Evolutionary conservation across 2,329 filamentous ascomycete genomes (phyloP).

Genomic region (Colletotrichum orchidophilum): DNA sequence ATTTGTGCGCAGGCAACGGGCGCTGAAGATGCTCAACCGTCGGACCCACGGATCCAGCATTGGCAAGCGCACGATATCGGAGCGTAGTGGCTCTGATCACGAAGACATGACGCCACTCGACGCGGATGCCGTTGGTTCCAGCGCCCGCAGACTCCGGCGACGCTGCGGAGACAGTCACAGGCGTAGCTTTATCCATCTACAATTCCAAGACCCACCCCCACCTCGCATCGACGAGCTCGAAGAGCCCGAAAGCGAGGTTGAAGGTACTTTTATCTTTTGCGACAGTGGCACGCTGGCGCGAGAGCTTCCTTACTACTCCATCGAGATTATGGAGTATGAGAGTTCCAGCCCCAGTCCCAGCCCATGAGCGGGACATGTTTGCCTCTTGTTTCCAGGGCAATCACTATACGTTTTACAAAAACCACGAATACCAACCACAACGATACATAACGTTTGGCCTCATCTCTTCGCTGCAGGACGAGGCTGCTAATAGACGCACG

Average conservation of each 20-base stretch:
- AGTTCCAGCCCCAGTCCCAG: conserved; percentile 25
- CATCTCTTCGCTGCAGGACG: background rate
- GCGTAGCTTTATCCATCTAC: conserved; percentile 50
- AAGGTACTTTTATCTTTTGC: conserved; percentile 38
- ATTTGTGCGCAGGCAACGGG: conserved; percentile 52
- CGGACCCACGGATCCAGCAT: conserved; percentile 64
- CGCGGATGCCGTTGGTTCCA: conserved; percentile 54
- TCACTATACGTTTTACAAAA: conserved; percentile 11
- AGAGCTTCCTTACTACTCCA: conserved; percentile 60
- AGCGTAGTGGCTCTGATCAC: conserved; percentile 60
- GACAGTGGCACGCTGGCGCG: conserved; percentile 50
- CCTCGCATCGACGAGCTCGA: conserved; percentile 64
- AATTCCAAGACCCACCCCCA: conserved; percentile 59
- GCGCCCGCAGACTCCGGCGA: conserved; percentile 58
- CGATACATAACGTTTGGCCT: conserved; percentile 8
- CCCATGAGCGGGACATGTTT: conserved; percentile 2
- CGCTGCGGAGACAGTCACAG: conserved; percentile 57
- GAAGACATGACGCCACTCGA: conserved; percentile 45
- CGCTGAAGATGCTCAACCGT: conserved; percentile 54
- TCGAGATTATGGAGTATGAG: conserved; percentile 58
- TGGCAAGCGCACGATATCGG: conserved; percentile 63
- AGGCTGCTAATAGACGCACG: background rate
- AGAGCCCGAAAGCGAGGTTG: conserved; percentile 58
- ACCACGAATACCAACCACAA: background rate
- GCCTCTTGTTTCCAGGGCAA: background rate